Evolutionary conservation across 768 basidiomycete species (phyloP), one percentile per base, ranked within the genome.

Genomic region (Boletus subcaerulescens): DNA sequence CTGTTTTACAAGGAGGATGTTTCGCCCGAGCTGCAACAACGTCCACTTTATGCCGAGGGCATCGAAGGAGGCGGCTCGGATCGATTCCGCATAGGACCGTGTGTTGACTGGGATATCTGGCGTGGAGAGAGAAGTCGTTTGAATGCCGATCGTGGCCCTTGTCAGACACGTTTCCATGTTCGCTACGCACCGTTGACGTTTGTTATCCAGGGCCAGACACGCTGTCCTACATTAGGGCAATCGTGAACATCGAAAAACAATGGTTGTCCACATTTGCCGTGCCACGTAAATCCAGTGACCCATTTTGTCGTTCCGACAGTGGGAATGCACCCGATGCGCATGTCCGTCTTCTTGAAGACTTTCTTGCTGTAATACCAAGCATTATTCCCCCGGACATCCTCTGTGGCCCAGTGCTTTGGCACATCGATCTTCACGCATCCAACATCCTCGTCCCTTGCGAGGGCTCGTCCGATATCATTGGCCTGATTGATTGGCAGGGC

Each of bases 1-100:
- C 55, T 74, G 45, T 74, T 72, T 54, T 74, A 66, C 63, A 12
- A 65, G 53, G 58, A 69, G 24, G 71, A 73, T 40, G 41, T 59
- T 39, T 52, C 56, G 13, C 45, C 26, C 33, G 43, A 57, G 32
- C 11, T 52, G 26, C 53, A 59, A 31, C 33, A 50, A 24, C 48
- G 53, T 15, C 51, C 60, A 33, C 55, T 59, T 29, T 58, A 60
- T 20, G 58, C 56, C 15, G 65, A 57, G 47, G 70, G 64, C 50
- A 56, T 67, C n/a, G 67, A 73, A 22, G 73, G 71, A 15, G 73
- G 65, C 9, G 63, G 61, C 63, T 53, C 63, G 1, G 64, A 71
- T 49, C 38, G 64, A n/a, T 55, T 55, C 24, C 54, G 36, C 36
- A 55, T 55, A 5, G 54, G 54, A 17, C 50, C 54, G 2, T 55